A percentile compares a stretch with the other conserved stretches of the same genome.
Evolutionary conservation across 441 rosid species (phyloP).

Genomic region (Dalechampia spathulata): DNA sequence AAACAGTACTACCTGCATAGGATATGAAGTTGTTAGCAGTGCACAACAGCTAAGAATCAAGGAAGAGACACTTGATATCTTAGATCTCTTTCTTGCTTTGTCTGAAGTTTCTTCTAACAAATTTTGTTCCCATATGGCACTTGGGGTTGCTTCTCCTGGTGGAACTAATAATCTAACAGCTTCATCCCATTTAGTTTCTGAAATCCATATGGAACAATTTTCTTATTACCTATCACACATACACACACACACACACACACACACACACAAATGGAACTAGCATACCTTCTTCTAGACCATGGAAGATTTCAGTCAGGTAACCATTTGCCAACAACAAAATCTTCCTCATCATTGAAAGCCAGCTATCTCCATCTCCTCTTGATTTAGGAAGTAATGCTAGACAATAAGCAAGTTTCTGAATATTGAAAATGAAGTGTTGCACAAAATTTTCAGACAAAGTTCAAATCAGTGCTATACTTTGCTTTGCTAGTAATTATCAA

Average conservation of each 20-base stretch:
- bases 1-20: conserved; percentile 49
- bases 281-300: conserved; percentile 88
- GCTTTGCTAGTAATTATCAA: conserved; percentile 14
- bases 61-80: conserved; percentile 38
- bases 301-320: conserved; percentile 54
- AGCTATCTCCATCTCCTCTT: conserved; percentile 68
- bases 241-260: conserved; percentile 7
- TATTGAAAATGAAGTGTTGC: conserved; percentile 8
- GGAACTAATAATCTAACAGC: conserved; percentile 58
- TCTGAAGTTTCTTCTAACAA: conserved; percentile 30
- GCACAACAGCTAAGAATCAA: conserved; percentile 53
- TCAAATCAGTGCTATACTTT: conserved; percentile 6
- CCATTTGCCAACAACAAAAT: conserved; percentile 50
- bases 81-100: conserved; percentile 38
- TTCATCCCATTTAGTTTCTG: conserved; percentile 56
- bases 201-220: conserved; percentile 12
- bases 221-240: background rate
- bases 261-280: background rate
- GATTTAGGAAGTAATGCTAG: conserved; percentile 81
- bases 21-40: conserved; percentile 63
- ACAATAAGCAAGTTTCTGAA: conserved; percentile 71
- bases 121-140: conserved; percentile 48
- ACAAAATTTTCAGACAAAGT: background rate
- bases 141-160: conserved; percentile 64
- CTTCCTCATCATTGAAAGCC: conserved; percentile 71